Evolutionary conservation across 768 basidiomycete species (phyloP).

Genomic region (Boletus huronensis): DNA sequence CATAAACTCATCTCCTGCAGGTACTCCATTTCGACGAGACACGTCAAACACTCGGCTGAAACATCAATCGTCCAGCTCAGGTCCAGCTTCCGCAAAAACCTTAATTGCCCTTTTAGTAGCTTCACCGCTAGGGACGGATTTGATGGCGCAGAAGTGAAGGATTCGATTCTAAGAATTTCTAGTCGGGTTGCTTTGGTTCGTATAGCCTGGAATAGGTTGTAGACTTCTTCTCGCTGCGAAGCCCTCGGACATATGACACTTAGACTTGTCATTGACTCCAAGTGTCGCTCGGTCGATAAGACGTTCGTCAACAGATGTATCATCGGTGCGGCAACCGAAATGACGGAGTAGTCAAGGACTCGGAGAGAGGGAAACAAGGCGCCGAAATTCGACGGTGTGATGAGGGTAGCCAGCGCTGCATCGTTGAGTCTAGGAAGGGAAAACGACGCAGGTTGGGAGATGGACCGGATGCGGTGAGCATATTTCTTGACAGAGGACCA

Average conservation of each 20-base stretch:
- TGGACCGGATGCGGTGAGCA: conserved; percentile 20
- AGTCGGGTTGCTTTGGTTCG: conserved; percentile 18
- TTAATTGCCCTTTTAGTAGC: conserved; percentile 16
- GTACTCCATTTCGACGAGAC: conserved; percentile 20
- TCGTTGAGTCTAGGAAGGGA: conserved; percentile 25
- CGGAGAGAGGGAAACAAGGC: conserved; percentile 24
- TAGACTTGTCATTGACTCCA: conserved; percentile 20
- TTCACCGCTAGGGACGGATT: conserved; percentile 14
- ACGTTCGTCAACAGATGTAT: conserved; percentile 18
- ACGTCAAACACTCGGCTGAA: conserved; percentile 21
- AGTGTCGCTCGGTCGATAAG: conserved; percentile 14
- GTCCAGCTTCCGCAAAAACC: conserved; percentile 20
- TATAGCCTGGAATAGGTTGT: conserved; percentile 23
- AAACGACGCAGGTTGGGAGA: conserved; percentile 24
- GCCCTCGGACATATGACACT: conserved; percentile 26
- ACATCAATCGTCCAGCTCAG: conserved; percentile 25
- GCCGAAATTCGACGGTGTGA: conserved; percentile 22
- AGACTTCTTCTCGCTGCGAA: conserved; percentile 14
- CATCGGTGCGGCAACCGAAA: conserved; percentile 21
- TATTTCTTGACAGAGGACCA: conserved; percentile 26
- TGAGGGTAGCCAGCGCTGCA: conserved; percentile 16
- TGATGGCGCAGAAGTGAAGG: conserved; percentile 15
- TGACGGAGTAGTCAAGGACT: conserved; percentile 26
- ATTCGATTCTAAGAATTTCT: conserved; percentile 22
- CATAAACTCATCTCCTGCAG: conserved; percentile 24